These are phyloP conservation scores for Neurospora sp. DNA, from an alignment of 495 filamentous ascomycete genomes.

Conservation along the genomic window DNA sequence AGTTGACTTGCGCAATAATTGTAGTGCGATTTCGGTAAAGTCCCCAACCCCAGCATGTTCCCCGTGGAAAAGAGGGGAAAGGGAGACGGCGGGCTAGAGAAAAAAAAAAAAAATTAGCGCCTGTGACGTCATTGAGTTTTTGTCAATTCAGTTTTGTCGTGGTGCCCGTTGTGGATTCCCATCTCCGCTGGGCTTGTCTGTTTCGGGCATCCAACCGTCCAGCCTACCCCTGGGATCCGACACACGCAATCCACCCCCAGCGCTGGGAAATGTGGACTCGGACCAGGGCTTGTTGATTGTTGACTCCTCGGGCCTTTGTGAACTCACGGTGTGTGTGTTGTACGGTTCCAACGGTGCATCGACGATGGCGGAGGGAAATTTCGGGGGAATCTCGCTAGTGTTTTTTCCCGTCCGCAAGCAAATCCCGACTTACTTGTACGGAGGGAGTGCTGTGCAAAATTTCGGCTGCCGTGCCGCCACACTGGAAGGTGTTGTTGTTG, in stretches of 20 bases:
- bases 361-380: neutral
- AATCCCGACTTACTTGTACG: neutral
- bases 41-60: neutral
- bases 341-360: neutral
- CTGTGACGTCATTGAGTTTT: neutral
- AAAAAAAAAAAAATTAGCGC: neutral
- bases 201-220: neutral
- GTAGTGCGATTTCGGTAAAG: neutral
- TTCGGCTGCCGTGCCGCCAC: neutral
- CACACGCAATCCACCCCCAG: neutral
- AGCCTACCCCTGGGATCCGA: neutral
- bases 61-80: neutral
- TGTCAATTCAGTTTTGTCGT: neutral
- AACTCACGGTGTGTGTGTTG: neutral
- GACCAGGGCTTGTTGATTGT: neutral
- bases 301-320: neutral
- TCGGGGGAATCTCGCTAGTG: neutral
- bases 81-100: neutral
- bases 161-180: neutral
- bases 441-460: neutral
- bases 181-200: neutral
- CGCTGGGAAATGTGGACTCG: neutral
- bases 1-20: neutral
- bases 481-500: neutral
- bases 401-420: neutral